phyloP scores from a whole-genome alignment of 352 stramenopile genomes.

The Pythium folliculosum region DNA sequence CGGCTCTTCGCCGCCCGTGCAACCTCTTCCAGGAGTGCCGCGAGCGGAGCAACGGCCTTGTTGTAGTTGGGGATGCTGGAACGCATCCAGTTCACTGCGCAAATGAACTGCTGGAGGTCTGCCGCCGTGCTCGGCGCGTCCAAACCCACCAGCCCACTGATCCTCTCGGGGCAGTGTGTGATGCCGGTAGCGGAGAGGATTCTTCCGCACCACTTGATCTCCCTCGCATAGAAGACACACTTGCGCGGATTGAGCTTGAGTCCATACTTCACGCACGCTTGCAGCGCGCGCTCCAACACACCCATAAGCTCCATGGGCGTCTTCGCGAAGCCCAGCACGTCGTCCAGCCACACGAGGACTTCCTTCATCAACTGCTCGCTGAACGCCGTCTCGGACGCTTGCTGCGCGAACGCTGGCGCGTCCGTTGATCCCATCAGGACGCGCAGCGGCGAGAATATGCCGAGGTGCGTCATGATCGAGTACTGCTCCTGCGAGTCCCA shows the following conservation, averaged over 20 bases:
- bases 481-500: constrained; percentile 22
- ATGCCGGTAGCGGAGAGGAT: constrained; percentile 28
- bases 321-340: constrained; percentile 30
- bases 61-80: constrained; percentile 35
- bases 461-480: constrained; percentile 25
- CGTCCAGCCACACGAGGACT: constrained; percentile 34
- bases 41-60: constrained; percentile 15
- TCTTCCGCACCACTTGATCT: constrained; percentile 32
- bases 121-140: constrained; percentile 16
- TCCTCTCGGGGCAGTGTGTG: constrained; percentile 21
- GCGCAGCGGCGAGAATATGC: constrained; percentile 18
- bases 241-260: constrained; percentile 40
- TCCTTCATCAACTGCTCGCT: constrained; percentile 18
- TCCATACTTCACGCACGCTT: constrained; percentile 24
- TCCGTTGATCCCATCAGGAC: constrained; percentile 24
- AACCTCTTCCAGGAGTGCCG: constrained; percentile 10
- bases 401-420: constrained; percentile 13
- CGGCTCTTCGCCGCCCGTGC: background rate
- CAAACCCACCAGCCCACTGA: constrained; percentile 33
- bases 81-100: constrained; percentile 38
- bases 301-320: constrained; percentile 17
- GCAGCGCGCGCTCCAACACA: constrained; percentile 22
- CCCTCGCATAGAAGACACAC: constrained; percentile 27
- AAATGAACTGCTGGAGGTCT: constrained; percentile 36
- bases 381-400: constrained; percentile 25